Conservation (phyloP, 2,329 filamentous ascomycete genomes). For the Chaetomium globosum region DNA sequence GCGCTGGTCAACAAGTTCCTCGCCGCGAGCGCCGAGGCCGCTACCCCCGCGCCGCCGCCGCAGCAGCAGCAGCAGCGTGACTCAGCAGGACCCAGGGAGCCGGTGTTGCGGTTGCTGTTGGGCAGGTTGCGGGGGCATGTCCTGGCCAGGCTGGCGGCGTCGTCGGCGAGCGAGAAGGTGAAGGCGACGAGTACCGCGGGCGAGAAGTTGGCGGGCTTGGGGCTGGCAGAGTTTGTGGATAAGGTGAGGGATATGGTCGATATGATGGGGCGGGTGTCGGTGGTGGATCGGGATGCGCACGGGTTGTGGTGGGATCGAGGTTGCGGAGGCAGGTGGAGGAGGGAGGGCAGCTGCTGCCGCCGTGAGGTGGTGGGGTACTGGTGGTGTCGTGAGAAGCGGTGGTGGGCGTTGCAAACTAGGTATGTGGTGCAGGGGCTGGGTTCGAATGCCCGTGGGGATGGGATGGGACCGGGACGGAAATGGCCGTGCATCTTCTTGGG, state of each 20-base stretch:
- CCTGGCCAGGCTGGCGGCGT: constrained; percentile 64
- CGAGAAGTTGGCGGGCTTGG: constrained; percentile 69
- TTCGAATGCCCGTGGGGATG: too few species aligned
- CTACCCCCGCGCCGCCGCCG: constrained; percentile 35
- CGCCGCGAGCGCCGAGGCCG: constrained; percentile 53
- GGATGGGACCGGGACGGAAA: not conserved
- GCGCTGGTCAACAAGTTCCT: constrained; percentile 61
- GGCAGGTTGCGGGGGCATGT: constrained; percentile 69
- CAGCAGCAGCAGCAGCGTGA: constrained; percentile 5
- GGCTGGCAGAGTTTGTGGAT: constrained; percentile 72
- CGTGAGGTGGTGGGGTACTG: not conserved
- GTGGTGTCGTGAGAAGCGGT: not conserved
- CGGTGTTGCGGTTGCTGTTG: constrained; percentile 67
- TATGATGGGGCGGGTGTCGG: constrained; percentile 64
- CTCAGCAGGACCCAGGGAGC: constrained; percentile 53
- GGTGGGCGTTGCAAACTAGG: too few species aligned
- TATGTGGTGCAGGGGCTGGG: not conserved
- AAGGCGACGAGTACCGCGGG: constrained; percentile 68
- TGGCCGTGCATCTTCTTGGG: not conserved
- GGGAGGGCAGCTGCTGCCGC: constrained; percentile 39
- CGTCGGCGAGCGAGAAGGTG: constrained; percentile 69
- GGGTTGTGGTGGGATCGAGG: constrained; percentile 70
- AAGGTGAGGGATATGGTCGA: constrained; percentile 71
- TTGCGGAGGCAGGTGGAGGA: constrained; percentile 59
- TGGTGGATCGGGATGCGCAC: constrained; percentile 69